Evolutionary conservation across 2,329 filamentous ascomycete genomes (phyloP).

Genomic region (Colletotrichum nymphaeae): DNA sequence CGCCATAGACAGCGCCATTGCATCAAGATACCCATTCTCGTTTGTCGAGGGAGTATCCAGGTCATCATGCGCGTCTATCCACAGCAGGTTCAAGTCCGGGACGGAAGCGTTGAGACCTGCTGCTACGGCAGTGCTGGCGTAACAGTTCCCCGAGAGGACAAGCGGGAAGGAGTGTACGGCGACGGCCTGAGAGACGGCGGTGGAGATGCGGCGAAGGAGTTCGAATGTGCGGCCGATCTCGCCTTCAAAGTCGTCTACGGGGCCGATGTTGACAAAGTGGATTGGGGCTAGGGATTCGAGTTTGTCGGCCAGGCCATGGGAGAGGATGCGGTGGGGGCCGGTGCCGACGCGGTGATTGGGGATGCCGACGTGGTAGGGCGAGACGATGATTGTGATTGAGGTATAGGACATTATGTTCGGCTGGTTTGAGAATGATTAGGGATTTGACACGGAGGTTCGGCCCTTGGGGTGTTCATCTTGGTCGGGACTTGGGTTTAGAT

Average conservation of each 20-base stretch:
- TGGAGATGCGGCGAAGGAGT: conserved; percentile 49
- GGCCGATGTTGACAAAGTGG: conserved; percentile 41
- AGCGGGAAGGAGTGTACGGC: conserved; percentile 47
- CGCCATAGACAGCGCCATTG: conserved; percentile 50
- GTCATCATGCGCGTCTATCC: conserved; percentile 58
- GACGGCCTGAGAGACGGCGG: conserved; percentile 43
- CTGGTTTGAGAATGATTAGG: neutral
- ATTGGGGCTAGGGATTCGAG: conserved; percentile 41
- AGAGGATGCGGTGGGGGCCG: conserved; percentile 48
- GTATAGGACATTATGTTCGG: neutral
- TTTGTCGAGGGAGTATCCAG: conserved; percentile 49
- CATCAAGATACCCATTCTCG: conserved; percentile 50
- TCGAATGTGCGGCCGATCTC: conserved; percentile 54
- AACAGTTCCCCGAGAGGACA: conserved; percentile 53
- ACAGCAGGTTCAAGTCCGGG: conserved; percentile 34
- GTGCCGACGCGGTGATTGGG: conserved; percentile 49
- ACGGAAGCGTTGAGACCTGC: conserved; percentile 44
- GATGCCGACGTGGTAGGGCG: conserved; percentile 53
- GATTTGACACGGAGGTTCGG: no score
- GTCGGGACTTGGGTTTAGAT: neutral
- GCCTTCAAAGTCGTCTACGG: conserved; percentile 50
- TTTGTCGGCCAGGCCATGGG: conserved; percentile 41
- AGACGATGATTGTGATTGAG: conserved; percentile 49
- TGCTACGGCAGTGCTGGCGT: conserved; percentile 47
- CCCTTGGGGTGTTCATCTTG: neutral